phyloP scores from a whole-genome alignment of 2,329 filamentous ascomycete genomes.

The Amauroascus verrucosus region DNA sequence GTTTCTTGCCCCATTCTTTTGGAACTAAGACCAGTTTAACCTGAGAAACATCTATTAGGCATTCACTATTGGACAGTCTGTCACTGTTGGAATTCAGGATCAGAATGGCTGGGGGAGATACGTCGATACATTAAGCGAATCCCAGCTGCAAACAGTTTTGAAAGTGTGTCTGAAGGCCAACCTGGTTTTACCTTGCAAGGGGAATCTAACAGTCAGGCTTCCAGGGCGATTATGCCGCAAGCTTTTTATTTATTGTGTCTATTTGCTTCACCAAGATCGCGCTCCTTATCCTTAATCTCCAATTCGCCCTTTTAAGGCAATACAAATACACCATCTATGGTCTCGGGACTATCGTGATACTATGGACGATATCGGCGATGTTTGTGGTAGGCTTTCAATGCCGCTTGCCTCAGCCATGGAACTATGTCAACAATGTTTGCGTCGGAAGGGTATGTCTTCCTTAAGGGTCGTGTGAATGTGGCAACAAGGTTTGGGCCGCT shows the following conservation, averaged over 20 bases:
- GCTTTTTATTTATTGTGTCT: constrained; percentile 20
- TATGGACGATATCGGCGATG: constrained; percentile 14
- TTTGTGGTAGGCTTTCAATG: constrained; percentile 15
- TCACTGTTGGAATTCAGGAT: constrained; percentile 10
- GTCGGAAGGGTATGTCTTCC: constrained; percentile 10
- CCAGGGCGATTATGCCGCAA: constrained; percentile 23
- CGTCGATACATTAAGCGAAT: constrained; percentile 5
- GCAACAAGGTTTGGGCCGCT: neutral
- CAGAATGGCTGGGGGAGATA: constrained; percentile 12
- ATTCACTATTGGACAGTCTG: constrained; percentile 11
- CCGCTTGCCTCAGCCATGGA: constrained; percentile 12
- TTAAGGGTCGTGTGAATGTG: neutral
- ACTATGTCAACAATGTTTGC: constrained; percentile 13
- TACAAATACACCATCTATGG: constrained; percentile 11
- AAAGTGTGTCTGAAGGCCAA: constrained; percentile 4
- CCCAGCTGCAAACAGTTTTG: constrained; percentile 7
- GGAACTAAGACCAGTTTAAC: too few species aligned
- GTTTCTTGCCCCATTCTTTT: neutral
- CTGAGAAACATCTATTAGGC: neutral
- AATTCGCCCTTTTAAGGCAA: constrained; percentile 17
- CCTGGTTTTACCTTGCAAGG: neutral
- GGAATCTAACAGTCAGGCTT: neutral
- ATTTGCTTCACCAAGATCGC: constrained; percentile 24
- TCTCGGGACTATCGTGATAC: constrained; percentile 8
- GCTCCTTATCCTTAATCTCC: constrained; percentile 21